Percentiles rank a stretch among this genome's conserved stretches.
Evolutionary conservation across 2,329 filamentous ascomycete genomes (phyloP).

Genomic region (Calycina herbarum): DNA sequence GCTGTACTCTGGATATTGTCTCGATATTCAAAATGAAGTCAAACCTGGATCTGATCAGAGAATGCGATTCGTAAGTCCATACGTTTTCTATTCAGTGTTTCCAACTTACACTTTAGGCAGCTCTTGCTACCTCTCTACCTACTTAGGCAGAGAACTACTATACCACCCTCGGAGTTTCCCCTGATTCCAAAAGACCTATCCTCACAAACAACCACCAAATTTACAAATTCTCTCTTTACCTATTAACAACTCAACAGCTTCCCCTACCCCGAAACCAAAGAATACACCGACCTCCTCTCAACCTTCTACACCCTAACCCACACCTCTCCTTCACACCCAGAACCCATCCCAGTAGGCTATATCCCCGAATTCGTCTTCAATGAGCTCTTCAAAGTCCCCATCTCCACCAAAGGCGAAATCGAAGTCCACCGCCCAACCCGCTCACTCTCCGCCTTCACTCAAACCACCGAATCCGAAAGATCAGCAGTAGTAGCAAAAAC

Average conservation of each 20-base stretch:
- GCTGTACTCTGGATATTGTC: not conserved
- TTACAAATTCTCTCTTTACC: no score
- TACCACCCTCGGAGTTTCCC: no score
- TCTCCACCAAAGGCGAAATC: constrained; percentile 57
- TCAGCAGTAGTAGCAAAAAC: constrained; percentile 58
- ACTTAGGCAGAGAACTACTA: no score
- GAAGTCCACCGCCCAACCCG: constrained; percentile 57
- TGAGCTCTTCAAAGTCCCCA: constrained; percentile 50
- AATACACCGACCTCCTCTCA: constrained; percentile 56
- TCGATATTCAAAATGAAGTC: constrained; percentile 28
- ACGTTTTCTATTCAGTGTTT: not conserved
- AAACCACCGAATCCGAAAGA: constrained; percentile 61
- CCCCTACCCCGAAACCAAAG: constrained; percentile 67
- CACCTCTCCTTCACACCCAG: constrained; percentile 36
- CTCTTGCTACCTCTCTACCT: not conserved
- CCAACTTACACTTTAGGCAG: not conserved
- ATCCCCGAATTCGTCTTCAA: constrained; percentile 53
- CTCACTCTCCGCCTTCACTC: constrained; percentile 63
- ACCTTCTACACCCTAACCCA: constrained; percentile 67
- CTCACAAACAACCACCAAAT: no score
- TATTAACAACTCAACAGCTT: constrained; percentile 55
- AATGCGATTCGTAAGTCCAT: constrained; percentile 53
- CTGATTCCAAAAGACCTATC: not conserved
- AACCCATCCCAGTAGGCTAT: constrained; percentile 61
- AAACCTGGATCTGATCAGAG: constrained; percentile 54